phyloP scores from a whole-genome alignment of 2,329 filamentous ascomycete genomes.

The Colletotrichum neosansevieriae region DNA sequence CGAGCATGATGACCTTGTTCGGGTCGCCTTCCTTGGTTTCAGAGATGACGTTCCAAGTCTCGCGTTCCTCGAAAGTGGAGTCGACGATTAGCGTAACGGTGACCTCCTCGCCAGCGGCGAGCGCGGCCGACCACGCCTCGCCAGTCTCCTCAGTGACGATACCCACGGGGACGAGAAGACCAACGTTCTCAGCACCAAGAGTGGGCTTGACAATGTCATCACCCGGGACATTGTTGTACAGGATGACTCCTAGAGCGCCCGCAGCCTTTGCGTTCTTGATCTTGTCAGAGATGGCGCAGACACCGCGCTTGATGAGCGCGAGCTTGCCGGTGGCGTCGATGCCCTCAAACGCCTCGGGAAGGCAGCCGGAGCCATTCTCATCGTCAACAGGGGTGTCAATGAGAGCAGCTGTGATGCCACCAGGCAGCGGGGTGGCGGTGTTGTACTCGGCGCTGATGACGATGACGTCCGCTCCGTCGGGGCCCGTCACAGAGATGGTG shows the following conservation, averaged over 20 bases:
- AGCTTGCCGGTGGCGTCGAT: slow-evolving; percentile 58
- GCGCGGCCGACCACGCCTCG: slow-evolving; percentile 49
- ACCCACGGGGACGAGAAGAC: slow-evolving; percentile 50
- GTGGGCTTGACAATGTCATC: slow-evolving; percentile 60
- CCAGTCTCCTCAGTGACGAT: slow-evolving; percentile 52
- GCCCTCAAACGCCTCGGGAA: slow-evolving; percentile 56
- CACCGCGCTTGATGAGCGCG: slow-evolving; percentile 58
- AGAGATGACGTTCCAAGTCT: slow-evolving; percentile 55
- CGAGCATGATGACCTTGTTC: slow-evolving; percentile 56
- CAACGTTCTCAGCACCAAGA: slow-evolving; percentile 58
- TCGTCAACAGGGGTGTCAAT: slow-evolving; percentile 53
- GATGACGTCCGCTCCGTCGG: slow-evolving; percentile 57
- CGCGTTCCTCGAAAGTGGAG: slow-evolving; percentile 50
- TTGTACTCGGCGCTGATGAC: slow-evolving; percentile 60
- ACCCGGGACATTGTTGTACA: slow-evolving; percentile 72
- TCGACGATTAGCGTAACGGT: slow-evolving; percentile 52
- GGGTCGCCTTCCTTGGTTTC: slow-evolving; percentile 58
- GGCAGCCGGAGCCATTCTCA: slow-evolving; percentile 54
- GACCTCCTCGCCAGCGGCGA: slow-evolving; percentile 50
- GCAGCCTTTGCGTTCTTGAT: slow-evolving; percentile 56
- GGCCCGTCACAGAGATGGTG: slow-evolving; percentile 57
- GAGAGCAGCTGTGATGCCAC: slow-evolving; percentile 51
- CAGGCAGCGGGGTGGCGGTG: slow-evolving; percentile 54
- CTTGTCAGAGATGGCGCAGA: slow-evolving; percentile 57
- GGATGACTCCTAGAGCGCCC: slow-evolving; percentile 60